phyloP scores from a whole-genome alignment of 148 eudicot species.

The Camellia lanceoleosa region DNA sequence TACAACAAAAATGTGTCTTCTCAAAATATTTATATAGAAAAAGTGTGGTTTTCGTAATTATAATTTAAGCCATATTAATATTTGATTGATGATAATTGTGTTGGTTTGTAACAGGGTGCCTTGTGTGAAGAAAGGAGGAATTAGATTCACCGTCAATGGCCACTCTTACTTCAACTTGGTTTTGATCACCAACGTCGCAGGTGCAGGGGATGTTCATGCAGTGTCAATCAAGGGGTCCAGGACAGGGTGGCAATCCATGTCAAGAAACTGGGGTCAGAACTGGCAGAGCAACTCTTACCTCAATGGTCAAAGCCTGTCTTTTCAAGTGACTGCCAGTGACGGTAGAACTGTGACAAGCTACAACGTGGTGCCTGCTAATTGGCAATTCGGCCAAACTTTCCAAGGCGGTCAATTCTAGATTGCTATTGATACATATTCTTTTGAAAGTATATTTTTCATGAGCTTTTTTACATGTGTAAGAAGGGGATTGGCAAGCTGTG shows the following conservation, averaged over 20 bases:
- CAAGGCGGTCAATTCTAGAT: slow-evolving; percentile 28
- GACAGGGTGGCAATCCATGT: slow-evolving; percentile 40
- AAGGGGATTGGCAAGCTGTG: slow-evolving; percentile 11
- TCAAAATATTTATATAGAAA: no score
- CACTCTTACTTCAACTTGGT: slow-evolving; percentile 42
- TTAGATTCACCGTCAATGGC: slow-evolving; percentile 38
- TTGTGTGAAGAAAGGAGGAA: slow-evolving; percentile 35
- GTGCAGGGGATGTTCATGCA: slow-evolving; percentile 37
- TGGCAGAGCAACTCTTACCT: slow-evolving; percentile 43
- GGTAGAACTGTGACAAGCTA: slow-evolving; percentile 31
- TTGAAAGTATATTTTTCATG: no score
- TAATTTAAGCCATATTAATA: background rate
- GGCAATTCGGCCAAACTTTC: slow-evolving; percentile 40
- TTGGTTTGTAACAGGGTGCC: slow-evolving; percentile 28
- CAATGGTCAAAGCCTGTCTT: slow-evolving; percentile 30
- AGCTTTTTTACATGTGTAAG: slow-evolving; percentile 2
- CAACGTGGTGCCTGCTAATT: slow-evolving; percentile 28
- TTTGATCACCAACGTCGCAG: slow-evolving; percentile 35
- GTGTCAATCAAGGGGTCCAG: slow-evolving; percentile 32
- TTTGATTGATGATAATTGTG: background rate
- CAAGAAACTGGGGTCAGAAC: slow-evolving; percentile 43
- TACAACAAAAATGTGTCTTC: background rate
- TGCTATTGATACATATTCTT: background rate
- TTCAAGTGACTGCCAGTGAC: slow-evolving; percentile 32
- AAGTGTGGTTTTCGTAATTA: no score